phyloP scores from a whole-genome alignment of 1,284 basidiomycete genomes.

The Moesziomyces globuligerus region DNA sequence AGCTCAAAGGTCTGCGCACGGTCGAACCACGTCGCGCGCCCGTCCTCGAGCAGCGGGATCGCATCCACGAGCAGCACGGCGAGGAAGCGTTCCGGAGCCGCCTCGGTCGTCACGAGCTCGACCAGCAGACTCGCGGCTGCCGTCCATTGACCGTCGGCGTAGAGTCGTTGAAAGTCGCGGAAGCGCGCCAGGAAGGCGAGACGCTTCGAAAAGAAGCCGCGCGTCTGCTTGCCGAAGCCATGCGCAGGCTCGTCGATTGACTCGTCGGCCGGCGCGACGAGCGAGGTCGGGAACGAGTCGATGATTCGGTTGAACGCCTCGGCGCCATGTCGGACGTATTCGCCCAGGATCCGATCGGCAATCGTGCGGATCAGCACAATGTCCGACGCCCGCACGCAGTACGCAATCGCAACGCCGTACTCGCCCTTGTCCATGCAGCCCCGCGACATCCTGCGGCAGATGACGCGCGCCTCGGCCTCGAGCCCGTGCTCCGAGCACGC shows the following conservation, averaged over 20 bases:
- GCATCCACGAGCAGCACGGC: constrained; percentile 63
- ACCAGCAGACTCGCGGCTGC: constrained; percentile 58
- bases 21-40: constrained; percentile 51
- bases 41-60: constrained; percentile 55
- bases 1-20: constrained; percentile 58
- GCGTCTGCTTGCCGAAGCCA: constrained; percentile 14
- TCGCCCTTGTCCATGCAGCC: constrained; percentile 40
- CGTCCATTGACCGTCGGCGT: constrained; percentile 41
- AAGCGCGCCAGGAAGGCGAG: constrained; percentile 63
- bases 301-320: constrained; percentile 55
- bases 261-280: constrained; percentile 40
- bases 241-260: constrained; percentile 9
- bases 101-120: constrained; percentile 58
- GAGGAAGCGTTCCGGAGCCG: constrained; percentile 61
- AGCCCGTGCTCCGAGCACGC: constrained; percentile 62
- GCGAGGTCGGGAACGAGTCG: constrained; percentile 58
- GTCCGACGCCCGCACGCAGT: constrained; percentile 61
- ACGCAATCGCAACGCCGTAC: constrained; percentile 61
- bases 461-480: constrained; percentile 59
- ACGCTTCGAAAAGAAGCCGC: constrained; percentile 51
- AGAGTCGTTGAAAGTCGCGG: constrained; percentile 61
- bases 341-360: constrained; percentile 57
- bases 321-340: constrained; percentile 53
- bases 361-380: constrained; percentile 55
- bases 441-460: constrained; percentile 53